Percentiles rank a stretch among this genome's conserved stretches.
phyloP scores from a whole-genome alignment of 2,329 filamentous ascomycete genomes.

The Bipolaris oryzae region DNA sequence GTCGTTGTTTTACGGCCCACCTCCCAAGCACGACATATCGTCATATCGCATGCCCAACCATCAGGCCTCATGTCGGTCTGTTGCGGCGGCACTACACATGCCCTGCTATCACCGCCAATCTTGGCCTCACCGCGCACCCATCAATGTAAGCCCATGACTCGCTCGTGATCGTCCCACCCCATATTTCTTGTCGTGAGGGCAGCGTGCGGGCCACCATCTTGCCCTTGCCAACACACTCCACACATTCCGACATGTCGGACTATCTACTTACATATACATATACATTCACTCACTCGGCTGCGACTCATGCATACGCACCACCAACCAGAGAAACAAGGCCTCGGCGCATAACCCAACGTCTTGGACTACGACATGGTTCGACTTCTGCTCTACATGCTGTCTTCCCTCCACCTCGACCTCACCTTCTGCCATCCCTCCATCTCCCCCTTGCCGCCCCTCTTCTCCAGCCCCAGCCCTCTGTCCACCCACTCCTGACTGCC shows the following conservation, averaged over 20 bases:
- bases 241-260: not conserved
- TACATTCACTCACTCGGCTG: not conserved
- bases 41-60: not conserved
- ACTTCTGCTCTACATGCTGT: conserved; percentile 32
- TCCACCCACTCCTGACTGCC: conserved; percentile 95
- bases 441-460: conserved; percentile 67
- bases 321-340: not conserved
- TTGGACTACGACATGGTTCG: not conserved
- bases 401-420: conserved; percentile 68
- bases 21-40: not conserved
- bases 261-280: not conserved
- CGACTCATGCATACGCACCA: not conserved
- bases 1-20: not conserved
- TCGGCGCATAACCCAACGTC: not conserved
- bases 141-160: not conserved
- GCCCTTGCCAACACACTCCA: not conserved
- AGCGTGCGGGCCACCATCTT: not conserved
- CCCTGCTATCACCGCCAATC: not conserved
- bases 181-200: not conserved
- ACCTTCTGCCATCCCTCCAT: conserved; percentile 69
- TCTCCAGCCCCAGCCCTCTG: conserved; percentile 69
- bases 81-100: not conserved
- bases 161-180: not conserved
- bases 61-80: conserved; percentile 8
- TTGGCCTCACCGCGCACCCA: not conserved